Conservation (phyloP, 202 grass and related monocot species). For the Schoenoplectus tabernaemontani region DNA sequence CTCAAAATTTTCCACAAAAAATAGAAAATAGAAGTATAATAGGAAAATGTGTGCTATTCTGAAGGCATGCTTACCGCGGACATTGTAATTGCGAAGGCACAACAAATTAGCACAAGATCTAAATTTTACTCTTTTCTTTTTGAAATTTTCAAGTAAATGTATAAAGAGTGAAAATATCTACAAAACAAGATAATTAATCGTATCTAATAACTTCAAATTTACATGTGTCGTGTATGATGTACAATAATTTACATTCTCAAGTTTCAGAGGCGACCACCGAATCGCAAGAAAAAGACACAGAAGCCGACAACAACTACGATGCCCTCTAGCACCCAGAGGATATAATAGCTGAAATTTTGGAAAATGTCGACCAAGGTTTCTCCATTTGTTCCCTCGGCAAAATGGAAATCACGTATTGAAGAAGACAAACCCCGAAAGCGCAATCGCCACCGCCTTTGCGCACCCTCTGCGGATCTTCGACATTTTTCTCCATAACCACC, state of each 20-base stretch:
- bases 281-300: conserved; percentile 61
- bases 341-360: conserved; percentile 32
- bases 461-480: not conserved
- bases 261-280: conserved; percentile 45
- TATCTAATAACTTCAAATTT: not conserved
- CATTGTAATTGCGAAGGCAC: not conserved
- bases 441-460: not conserved
- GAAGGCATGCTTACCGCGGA: not conserved
- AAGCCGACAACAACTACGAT: conserved; percentile 44
- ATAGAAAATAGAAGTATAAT: not conserved
- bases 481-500: conserved; percentile 35
- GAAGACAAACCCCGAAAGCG: conserved; percentile 6
- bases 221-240: not conserved
- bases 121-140: not conserved
- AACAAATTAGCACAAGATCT: not conserved
- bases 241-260: conserved; percentile 1
- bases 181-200: conserved; percentile 9
- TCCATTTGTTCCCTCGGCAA: not conserved
- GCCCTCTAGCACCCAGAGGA: conserved; percentile 70
- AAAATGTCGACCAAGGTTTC: conserved; percentile 26
- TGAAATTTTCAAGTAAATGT: not conserved
- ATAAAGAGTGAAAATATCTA: not conserved
- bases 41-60: not conserved
- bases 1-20: not conserved
- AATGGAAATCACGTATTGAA: conserved; percentile 21